phyloP scores from a whole-genome alignment of 2,329 filamentous ascomycete species.

The Aspergillus sp. region DNA sequence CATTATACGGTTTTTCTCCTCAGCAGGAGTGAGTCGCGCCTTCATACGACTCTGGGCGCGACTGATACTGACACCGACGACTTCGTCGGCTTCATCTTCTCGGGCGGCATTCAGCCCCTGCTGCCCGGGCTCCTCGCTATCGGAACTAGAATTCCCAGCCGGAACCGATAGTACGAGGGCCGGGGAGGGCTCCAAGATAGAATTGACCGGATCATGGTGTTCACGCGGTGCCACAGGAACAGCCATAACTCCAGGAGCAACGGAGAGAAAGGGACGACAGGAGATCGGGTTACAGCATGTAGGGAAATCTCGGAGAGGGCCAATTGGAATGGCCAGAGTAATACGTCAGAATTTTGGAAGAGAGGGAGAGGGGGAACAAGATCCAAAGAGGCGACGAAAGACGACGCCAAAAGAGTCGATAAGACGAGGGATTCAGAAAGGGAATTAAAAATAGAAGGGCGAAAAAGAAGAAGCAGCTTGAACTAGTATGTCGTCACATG shows the following conservation, averaged over 20 bases:
- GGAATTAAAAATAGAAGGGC: conserved; percentile 1
- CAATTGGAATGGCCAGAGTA: conserved; percentile 4
- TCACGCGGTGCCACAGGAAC: conserved; percentile 3
- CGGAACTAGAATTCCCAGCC: conserved; percentile 30
- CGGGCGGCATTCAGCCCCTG: conserved; percentile 22
- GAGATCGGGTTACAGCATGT: conserved; percentile 3
- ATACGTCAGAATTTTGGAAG: background rate
- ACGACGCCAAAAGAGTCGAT: background rate
- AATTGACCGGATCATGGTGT: conserved; percentile 8
- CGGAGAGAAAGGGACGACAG: background rate
- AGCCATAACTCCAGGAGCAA: conserved; percentile 4
- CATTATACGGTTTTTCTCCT: conserved; percentile 59
- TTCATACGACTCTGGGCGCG: conserved; percentile 57
- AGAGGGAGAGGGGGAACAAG: background rate
- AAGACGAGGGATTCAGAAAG: conserved; percentile 2
- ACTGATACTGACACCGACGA: conserved; percentile 61
- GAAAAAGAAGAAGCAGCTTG: background rate
- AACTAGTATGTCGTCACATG: background rate
- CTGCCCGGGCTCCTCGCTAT: conserved; percentile 28
- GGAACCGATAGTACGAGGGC: background rate
- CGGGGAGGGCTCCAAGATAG: conserved; percentile 2
- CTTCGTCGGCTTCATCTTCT: conserved; percentile 37
- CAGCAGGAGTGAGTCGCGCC: conserved; percentile 57
- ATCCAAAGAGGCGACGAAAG: background rate
- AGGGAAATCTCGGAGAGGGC: background rate